A percentile compares a stretch with the other conserved stretches of the same genome.
Conservation (phyloP, 768 basidiomycete species). For the Pulveroboletus frians region DNA sequence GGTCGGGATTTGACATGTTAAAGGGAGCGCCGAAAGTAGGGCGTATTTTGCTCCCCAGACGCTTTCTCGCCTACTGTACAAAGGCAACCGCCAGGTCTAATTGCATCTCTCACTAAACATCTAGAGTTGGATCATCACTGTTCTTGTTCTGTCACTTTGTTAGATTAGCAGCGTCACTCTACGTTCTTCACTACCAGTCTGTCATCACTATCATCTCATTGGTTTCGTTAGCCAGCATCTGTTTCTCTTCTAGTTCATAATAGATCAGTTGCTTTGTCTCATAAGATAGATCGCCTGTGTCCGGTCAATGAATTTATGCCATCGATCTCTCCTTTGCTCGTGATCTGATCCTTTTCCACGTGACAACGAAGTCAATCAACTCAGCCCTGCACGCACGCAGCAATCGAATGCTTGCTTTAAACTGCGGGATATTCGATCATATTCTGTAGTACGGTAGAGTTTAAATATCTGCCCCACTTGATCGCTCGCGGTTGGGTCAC, state of each 20-base stretch:
- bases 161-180: not conserved
- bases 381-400: not conserved
- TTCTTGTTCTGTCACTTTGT: slow-evolving; percentile 5
- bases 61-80: slow-evolving; percentile 18
- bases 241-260: not conserved
- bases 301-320: not conserved
- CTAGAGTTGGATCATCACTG: slow-evolving; percentile 4
- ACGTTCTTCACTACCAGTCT: not conserved
- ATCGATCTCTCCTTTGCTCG: slow-evolving; percentile 8
- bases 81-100: slow-evolving; percentile 11
- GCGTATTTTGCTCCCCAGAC: slow-evolving; percentile 3
- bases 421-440: not conserved
- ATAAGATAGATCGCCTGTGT: not conserved
- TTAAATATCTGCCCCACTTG: no score
- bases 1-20: slow-evolving; percentile 7
- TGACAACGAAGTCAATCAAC: slow-evolving; percentile 2
- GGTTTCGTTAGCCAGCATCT: not conserved
- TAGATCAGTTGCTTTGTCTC: slow-evolving; percentile 2
- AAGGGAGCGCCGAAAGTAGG: slow-evolving; percentile 8
- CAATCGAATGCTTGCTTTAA: not conserved
- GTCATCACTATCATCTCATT: slow-evolving; percentile 4
- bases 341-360: no score
- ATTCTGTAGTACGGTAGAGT: not conserved
- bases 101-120: slow-evolving; percentile 13
- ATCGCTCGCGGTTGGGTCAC: not conserved